Percentiles rank a stretch among this genome's conserved stretches.
These are phyloP conservation scores for Lyophyllum decastes DNA, from an alignment of 768 basidiomycete species.

Conservation along the genomic window DNA sequence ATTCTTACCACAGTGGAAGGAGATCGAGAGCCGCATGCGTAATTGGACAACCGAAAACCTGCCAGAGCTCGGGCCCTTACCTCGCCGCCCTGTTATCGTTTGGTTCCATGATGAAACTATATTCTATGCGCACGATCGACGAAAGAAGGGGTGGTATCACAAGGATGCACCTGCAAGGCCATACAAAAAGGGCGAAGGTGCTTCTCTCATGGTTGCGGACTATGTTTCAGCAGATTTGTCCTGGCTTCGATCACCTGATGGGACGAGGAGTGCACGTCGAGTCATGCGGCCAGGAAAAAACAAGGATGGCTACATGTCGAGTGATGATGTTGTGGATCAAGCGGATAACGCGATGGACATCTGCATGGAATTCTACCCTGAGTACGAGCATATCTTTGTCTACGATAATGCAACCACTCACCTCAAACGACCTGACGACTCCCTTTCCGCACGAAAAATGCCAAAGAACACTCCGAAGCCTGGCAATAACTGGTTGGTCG, in stretches of 20 bases:
- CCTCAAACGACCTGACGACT: constrained; percentile 27
- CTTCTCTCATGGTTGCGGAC: too few relatives aligned
- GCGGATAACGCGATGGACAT: constrained; percentile 25
- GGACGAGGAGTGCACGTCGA: too few relatives aligned
- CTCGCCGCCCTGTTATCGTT: constrained; percentile 13
- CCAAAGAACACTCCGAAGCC: constrained; percentile 25
- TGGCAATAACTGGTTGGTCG: too few relatives aligned
- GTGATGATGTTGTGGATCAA: constrained; percentile 25
- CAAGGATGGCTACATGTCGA: constrained; percentile 5
- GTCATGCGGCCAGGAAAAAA: constrained; percentile 17
- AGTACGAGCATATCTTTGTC: constrained; percentile 24
- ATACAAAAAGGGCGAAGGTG: too few relatives aligned
- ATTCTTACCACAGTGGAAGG: constrained; percentile 19
- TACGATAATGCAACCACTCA: constrained; percentile 32
- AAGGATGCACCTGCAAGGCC: too few relatives aligned
- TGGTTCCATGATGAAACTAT: constrained; percentile 42
- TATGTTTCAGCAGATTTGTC: too few relatives aligned
- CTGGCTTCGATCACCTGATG: too few relatives aligned
- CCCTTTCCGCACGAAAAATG: constrained; percentile 35
- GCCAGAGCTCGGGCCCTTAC: not conserved
- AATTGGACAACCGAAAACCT: not conserved
- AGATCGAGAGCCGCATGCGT: constrained; percentile 5
- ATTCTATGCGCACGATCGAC: constrained; percentile 39
- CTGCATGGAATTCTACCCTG: constrained; percentile 18
- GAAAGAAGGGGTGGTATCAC: too few relatives aligned